Base-by-base conservation (phyloP, 257 asterid species). In the Prunella vulgaris region DNA sequence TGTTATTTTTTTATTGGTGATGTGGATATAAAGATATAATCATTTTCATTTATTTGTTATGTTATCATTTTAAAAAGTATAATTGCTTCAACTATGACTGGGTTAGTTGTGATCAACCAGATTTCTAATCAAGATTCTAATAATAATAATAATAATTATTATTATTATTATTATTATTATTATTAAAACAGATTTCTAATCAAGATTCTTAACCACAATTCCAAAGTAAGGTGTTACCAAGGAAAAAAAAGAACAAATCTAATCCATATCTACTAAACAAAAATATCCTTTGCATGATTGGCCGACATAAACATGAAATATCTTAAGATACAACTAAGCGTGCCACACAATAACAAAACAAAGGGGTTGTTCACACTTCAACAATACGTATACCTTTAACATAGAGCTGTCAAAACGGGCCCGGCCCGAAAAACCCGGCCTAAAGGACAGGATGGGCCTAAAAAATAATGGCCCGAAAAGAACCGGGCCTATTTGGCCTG, bases 191-290 rank as follows among this genome's bases (percentile, higher is more conserved):
- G 10, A 32, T 17, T 49, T 51, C 22, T 7, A 72, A 48, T 57
- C 15, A 30, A 66, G 64, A 54, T 30, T 56, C 37, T 24, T 40
- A 53, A 46, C 10, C 64, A 42, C 33, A 52, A 48, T 13, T 73
- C 13, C 17, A 17, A 51, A 30, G 60, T 13, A 40, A 18, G 28
- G 22, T 8, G 21, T 54, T 17, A 18, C 64, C 48, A 33, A 52
- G 25, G 40, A 74, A 28, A 53, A 12, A 27, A 58, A 60, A 22
- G 22, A 64, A 70, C 80, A 74, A 17, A 77, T 76, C 77, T 63
- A 46, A 80, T 74, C 73, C 77, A 69, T 20, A 80, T 74, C 77
- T 38, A 60, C 12, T 70, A 70, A 74, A 80, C 35, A 54, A 80
- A 12, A 15, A 48, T 74, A 64, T 69, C 77, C 71, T 13, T 28